Evolutionary conservation across 169 alveolate genomes (phyloP).

Genomic region (Theileria orientalis): DNA sequence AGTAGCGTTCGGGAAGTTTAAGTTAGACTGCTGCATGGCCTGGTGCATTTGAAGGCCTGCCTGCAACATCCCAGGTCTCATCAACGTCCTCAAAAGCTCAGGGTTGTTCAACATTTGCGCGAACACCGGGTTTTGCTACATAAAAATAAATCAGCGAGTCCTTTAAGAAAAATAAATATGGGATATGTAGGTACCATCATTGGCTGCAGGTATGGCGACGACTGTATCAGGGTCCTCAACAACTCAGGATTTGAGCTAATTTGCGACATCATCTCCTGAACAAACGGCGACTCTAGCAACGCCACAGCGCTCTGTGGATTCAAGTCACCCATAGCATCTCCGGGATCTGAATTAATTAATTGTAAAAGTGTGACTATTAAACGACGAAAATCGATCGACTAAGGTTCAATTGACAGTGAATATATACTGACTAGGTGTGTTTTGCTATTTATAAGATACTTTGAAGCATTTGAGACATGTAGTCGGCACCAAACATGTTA

Average conservation of each 20-base stretch:
- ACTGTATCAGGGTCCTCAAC: slow-evolving; percentile 61
- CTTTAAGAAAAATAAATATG: neutral
- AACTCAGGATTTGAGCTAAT: slow-evolving; percentile 71
- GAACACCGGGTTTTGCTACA: slow-evolving; percentile 78
- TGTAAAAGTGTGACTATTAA: too few species aligned
- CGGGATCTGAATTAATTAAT: too few species aligned
- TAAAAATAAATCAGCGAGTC: neutral
- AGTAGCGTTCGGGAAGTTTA: neutral
- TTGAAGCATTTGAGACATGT: slow-evolving; percentile 65
- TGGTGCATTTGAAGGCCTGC: slow-evolving; percentile 79
- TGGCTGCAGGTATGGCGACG: slow-evolving; percentile 57
- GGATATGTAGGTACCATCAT: slow-evolving; percentile 40
- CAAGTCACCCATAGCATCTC: slow-evolving; percentile 44
- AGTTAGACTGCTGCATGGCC: slow-evolving; percentile 53
- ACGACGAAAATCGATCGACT: neutral
- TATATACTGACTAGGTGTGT: too few species aligned
- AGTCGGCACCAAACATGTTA: too few species aligned
- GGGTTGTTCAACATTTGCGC: slow-evolving; percentile 84
- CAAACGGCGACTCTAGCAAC: slow-evolving; percentile 72
- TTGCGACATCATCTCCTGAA: slow-evolving; percentile 77
- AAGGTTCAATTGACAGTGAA: neutral
- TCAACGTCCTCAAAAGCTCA: slow-evolving; percentile 79
- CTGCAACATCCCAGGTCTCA: slow-evolving; percentile 78
- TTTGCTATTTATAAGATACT: neutral
- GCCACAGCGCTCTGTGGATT: slow-evolving; percentile 64